These are phyloP conservation scores for Tetrapisispora iriomotensis DNA, from an alignment of 805 yeast genomes.

Conservation along the genomic window DNA sequence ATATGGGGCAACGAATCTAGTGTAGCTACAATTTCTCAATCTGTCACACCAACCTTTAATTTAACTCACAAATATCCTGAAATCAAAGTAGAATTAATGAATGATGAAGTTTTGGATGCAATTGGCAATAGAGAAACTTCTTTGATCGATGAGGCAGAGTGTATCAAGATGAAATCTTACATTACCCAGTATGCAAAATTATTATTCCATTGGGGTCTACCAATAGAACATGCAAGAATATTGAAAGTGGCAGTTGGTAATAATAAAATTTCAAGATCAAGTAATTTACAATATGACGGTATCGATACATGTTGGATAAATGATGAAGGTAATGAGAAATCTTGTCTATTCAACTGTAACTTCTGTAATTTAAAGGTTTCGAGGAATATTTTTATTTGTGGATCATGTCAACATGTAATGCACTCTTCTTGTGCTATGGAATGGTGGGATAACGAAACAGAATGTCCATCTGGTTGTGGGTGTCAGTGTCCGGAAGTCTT, in stretches of 20 bases:
- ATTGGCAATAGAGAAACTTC: conserved; percentile 12
- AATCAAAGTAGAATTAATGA: conserved; percentile 18
- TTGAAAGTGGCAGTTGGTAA: conserved; percentile 34
- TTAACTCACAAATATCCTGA: conserved; percentile 12
- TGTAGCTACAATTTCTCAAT: neutral
- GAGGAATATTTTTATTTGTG: conserved; percentile 57
- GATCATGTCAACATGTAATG: conserved; percentile 64
- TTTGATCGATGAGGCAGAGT: conserved; percentile 19
- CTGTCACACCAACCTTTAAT: neutral
- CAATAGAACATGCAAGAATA: conserved; percentile 68
- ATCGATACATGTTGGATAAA: conserved; percentile 15
- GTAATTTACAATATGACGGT: conserved; percentile 6
- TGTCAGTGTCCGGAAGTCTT: conserved; percentile 47
- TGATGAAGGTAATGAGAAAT: neutral
- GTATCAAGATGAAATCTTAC: conserved; percentile 28
- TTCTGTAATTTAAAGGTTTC: conserved; percentile 54
- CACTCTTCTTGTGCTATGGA: conserved; percentile 69
- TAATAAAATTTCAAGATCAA: neutral
- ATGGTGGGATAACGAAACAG: conserved; percentile 60
- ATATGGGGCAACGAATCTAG: neutral
- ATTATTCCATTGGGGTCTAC: conserved; percentile 74
- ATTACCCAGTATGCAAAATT: conserved; percentile 71
- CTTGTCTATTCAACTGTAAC: conserved; percentile 40
- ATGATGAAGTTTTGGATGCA: conserved; percentile 22
- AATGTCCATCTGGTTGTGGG: conserved; percentile 84